Evolutionary conservation across 2,329 filamentous ascomycete genomes (phyloP).

Genomic region (Sporothrix brunneoviolacea): DNA sequence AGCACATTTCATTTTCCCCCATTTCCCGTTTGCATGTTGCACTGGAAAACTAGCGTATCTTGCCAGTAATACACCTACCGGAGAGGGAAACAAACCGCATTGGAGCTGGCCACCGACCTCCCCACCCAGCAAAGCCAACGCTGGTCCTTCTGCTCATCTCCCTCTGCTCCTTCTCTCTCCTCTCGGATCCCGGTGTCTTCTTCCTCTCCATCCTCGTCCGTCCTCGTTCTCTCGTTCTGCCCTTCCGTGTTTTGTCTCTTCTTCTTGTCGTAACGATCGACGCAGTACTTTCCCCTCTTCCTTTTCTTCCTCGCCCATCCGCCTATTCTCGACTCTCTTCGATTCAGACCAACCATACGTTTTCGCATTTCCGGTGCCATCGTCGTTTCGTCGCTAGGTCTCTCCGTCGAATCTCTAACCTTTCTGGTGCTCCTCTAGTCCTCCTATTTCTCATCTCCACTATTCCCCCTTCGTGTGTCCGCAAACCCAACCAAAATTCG

Average conservation of each 20-base stretch:
- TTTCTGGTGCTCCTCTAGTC: neutral
- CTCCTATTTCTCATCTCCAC: slow-evolving; percentile 12
- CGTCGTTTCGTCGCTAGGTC: slow-evolving; percentile 3
- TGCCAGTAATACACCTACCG: neutral
- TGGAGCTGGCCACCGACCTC: neutral
- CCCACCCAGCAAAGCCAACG: neutral
- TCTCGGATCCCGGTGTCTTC: too few relatives aligned
- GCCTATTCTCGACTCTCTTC: neutral
- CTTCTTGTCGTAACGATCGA: too few relatives aligned
- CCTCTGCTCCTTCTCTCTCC: neutral
- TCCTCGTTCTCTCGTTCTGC: too few relatives aligned
- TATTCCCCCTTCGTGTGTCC: slow-evolving; percentile 6
- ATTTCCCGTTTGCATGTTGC: neutral
- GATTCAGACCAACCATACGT: neutral
- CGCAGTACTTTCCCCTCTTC: neutral
- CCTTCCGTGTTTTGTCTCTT: too few relatives aligned
- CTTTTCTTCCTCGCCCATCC: neutral
- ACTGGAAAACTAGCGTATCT: slow-evolving; percentile 2
- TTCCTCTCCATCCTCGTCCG: too few relatives aligned
- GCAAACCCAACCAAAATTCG: slow-evolving; percentile 5
- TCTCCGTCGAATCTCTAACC: neutral
- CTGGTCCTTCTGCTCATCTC: neutral
- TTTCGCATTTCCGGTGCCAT: neutral
- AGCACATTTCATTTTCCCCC: neutral
- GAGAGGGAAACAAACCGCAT: slow-evolving; percentile 6